Evolutionary conservation across 768 basidiomycete species (phyloP).

Genomic region (Chalciporus chontae): DNA sequence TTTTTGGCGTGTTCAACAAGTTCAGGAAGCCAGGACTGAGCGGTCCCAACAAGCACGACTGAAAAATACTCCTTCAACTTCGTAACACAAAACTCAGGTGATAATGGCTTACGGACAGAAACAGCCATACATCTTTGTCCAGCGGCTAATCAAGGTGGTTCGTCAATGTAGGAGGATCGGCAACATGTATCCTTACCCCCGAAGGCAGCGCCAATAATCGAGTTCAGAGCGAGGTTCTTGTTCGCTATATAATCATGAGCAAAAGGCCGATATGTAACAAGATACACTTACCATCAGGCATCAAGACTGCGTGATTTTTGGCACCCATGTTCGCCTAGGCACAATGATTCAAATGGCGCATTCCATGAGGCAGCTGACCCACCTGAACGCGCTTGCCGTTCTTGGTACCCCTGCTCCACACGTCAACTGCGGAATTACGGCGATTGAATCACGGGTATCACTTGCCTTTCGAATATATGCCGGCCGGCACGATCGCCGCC

Average conservation of each 20-base stretch:
- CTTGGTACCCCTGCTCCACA: conserved; percentile 58
- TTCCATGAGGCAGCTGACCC: conserved; percentile 16
- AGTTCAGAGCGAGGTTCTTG: conserved; percentile 88
- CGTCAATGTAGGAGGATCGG: conserved; percentile 20
- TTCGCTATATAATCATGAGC: conserved; percentile 54
- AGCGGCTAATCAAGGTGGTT: conserved; percentile 55
- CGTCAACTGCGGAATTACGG: conserved; percentile 3
- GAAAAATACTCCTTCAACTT: neutral
- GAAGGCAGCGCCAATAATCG: conserved; percentile 90
- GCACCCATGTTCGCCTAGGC: conserved; percentile 80
- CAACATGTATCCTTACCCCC: conserved; percentile 51
- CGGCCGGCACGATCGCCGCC: conserved; percentile 91
- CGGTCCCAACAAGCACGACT: conserved; percentile 82
- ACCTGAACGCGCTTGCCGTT: conserved; percentile 89
- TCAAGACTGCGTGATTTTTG: conserved; percentile 91
- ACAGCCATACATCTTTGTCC: conserved; percentile 98
- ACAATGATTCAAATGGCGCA: conserved; percentile 1
- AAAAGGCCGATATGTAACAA: neutral
- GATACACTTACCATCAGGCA: conserved; percentile 77
- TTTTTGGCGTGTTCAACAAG: conserved; percentile 76
- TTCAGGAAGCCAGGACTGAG: conserved; percentile 80
- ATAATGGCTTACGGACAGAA: conserved; percentile 65
- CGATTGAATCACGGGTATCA: conserved; percentile 2
- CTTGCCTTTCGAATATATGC: conserved; percentile 86
- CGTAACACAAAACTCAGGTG: neutral